Conservation (phyloP, 805 yeast genomes). For the Metschnikowia similis region DNA sequence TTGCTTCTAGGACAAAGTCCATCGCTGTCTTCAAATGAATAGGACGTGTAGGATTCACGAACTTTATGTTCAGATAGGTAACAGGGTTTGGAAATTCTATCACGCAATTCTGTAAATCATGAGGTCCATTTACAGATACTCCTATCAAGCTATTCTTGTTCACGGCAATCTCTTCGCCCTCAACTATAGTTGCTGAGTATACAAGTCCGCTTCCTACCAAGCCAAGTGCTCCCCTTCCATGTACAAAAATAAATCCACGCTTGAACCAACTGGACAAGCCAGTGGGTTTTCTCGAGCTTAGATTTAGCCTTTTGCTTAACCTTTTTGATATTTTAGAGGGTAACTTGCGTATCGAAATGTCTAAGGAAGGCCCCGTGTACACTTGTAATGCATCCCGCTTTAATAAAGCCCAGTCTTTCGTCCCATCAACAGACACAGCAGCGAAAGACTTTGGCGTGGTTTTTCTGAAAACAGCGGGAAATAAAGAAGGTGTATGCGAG, state of each 20-base stretch:
- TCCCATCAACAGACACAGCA: conserved; percentile 50
- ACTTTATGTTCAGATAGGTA: conserved; percentile 3
- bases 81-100: conserved; percentile 18
- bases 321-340: conserved; percentile 39
- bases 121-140: conserved; percentile 45
- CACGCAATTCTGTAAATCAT: conserved; percentile 41
- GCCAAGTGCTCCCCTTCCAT: conserved; percentile 57
- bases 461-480: conserved; percentile 12
- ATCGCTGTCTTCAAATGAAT: conserved; percentile 7
- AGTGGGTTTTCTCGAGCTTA: conserved; percentile 27
- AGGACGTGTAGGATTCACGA: conserved; percentile 13
- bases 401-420: conserved; percentile 59
- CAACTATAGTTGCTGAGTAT: conserved; percentile 42
- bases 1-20: conserved; percentile 9
- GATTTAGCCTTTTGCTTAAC: conserved; percentile 22
- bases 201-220: conserved; percentile 53
- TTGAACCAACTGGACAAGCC: conserved; percentile 37
- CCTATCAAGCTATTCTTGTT: conserved; percentile 46
- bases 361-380: conserved; percentile 50
- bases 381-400: conserved; percentile 45
- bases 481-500: conserved; percentile 25
- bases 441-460: conserved; percentile 38
- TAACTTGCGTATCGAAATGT: conserved; percentile 30
- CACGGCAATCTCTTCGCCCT: conserved; percentile 47
- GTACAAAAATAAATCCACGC: conserved; percentile 44